These are phyloP conservation scores for Physcia stellaris DNA, from an alignment of 495 filamentous ascomycete genomes.

Conservation along the genomic window DNA sequence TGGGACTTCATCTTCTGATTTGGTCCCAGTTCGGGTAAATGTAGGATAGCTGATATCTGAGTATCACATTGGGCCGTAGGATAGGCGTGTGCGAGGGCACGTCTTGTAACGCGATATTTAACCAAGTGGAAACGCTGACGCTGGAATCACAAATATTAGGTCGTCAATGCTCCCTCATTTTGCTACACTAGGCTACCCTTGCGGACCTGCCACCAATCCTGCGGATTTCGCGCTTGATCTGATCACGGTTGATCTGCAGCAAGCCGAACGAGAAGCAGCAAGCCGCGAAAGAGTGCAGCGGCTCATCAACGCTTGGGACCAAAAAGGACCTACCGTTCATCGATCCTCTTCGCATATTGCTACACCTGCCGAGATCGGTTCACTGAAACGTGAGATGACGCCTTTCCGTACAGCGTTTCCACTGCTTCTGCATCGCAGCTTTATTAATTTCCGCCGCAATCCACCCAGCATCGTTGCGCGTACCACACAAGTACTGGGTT, in stretches of 20 bases:
- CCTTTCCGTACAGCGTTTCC: constrained; percentile 49
- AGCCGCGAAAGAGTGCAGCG: constrained; percentile 43
- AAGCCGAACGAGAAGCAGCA: constrained; percentile 39
- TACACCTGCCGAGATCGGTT: constrained; percentile 57
- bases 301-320: constrained; percentile 41
- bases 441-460: constrained; percentile 54
- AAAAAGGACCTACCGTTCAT: constrained; percentile 14
- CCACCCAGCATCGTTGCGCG: constrained; percentile 49
- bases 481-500: constrained; percentile 51
- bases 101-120: too few species aligned
- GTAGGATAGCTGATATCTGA: too few species aligned
- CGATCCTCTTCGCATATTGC: constrained; percentile 30
- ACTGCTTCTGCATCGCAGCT: constrained; percentile 46
- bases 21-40: too few species aligned
- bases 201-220: constrained; percentile 54
- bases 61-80: too few species aligned
- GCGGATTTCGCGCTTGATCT: constrained; percentile 66
- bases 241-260: constrained; percentile 59
- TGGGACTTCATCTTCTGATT: too few species aligned
- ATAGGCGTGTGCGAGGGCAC: too few species aligned
- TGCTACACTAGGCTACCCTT: constrained; percentile 39
- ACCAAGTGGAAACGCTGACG: too few species aligned
- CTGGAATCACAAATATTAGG: too few species aligned
- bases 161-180: constrained; percentile 65
- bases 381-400: constrained; percentile 44